Base-by-base conservation (phyloP, 2,329 filamentous ascomycete genomes). In the Diaporthe nobilis region DNA sequence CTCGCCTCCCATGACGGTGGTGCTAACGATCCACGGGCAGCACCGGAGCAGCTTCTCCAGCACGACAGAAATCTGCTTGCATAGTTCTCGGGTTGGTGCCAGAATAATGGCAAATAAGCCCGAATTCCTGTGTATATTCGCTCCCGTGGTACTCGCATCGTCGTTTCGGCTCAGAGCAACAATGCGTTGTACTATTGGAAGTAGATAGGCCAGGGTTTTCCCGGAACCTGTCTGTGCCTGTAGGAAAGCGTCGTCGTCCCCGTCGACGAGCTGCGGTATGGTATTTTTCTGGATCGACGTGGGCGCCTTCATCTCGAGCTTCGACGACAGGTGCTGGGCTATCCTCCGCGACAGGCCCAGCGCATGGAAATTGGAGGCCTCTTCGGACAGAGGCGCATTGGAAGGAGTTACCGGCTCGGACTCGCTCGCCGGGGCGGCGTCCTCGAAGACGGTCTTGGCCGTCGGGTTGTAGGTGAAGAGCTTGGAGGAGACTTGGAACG, bases 141-240 rank as follows among this genome's bases (percentile, higher is more conserved):
- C 83, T n/a, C 80, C 86, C 80, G 79, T 86, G 47, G 83, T 78
- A 73, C 83, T 81, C 22, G 85, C 86, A 80, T 89, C 86, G 70
- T 88, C 83, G 78, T 86, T 82, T 83, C 90, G 79, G 88, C 94
- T 92, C 42, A 98, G 89, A 20, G 92, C 90, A 84, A 98, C 91
- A 28, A 99, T 93, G 34, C 95, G 90, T 82, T 99, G 95, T 31
- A 99, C 92, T 63, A 99, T 94, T 1, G 97, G 97, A 9, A 99
- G 86, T 6, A 99, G 89, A 83, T 99, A 99, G n/a, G 97, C 95
- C 76, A 99, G 86, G 0, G 97, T 99, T 86, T 99, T 99, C 85
- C 97, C 97, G 0, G 97, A 99, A 79, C 97, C 97, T 0, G 97
- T 99, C 85, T 99, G 94, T 3, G 97, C 97, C 83, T 98, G 97